Percentiles rank a stretch among this genome's conserved stretches.
These are phyloP conservation scores for Solanum commersonii DNA, from an alignment of 257 asterid genomes.

Conservation along the genomic window DNA sequence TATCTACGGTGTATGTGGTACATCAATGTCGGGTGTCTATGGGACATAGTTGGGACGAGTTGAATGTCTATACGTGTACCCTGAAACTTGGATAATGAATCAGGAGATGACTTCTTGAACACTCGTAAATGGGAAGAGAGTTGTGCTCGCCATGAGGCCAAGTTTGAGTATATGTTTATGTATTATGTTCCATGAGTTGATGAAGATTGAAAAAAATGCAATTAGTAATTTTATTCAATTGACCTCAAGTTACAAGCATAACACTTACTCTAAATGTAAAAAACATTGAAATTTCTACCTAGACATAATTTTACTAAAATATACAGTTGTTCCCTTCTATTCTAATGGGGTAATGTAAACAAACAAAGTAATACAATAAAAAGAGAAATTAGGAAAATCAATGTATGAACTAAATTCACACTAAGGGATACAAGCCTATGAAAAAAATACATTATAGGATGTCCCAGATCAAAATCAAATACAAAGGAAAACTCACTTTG, in stretches of 20 bases:
- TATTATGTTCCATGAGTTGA: not conserved
- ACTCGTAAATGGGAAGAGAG: not conserved
- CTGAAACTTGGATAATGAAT: not conserved
- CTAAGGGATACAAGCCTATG: not conserved
- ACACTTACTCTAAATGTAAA: not conserved
- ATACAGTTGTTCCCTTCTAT: not conserved
- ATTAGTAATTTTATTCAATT: not conserved
- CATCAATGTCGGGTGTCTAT: not conserved
- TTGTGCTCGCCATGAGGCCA: not conserved
- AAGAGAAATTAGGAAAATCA: not conserved
- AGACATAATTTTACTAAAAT: not conserved
- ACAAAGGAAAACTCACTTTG: not conserved
- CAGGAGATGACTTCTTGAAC: too few species aligned
- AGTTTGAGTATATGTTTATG: not conserved
- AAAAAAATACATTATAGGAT: not conserved
- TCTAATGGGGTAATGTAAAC: not conserved
- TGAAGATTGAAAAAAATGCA: not conserved
- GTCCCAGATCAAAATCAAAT: not conserved
- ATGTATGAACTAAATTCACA: not conserved
- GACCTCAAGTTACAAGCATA: not conserved
- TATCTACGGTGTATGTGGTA: fast-evolving
- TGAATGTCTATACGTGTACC: not conserved
- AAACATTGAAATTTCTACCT: not conserved
- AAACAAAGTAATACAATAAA: not conserved
- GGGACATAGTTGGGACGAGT: not conserved